These are phyloP conservation scores for Tardiomyces depauwii DNA, from an alignment of 1,139 yeast species.

Conservation along the genomic window DNA sequence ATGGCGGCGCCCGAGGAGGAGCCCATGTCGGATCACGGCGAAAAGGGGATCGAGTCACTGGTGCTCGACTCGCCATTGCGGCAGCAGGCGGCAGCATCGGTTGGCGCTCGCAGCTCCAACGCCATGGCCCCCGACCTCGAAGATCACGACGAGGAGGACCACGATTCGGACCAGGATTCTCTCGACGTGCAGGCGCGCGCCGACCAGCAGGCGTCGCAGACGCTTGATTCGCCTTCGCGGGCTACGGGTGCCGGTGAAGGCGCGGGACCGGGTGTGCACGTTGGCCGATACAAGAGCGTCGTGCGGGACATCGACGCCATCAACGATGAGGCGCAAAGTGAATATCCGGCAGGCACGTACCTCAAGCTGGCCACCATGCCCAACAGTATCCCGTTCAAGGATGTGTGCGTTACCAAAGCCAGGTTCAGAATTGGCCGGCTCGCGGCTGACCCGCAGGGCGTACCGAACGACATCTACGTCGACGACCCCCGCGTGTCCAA, in stretches of 20 bases:
- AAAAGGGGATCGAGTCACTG: not conserved
- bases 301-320: conserved; percentile 14
- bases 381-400: conserved; percentile 31
- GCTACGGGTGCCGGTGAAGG: not conserved
- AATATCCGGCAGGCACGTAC: conserved; percentile 37
- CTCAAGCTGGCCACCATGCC: conserved; percentile 36
- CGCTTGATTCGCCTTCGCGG: not conserved
- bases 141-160: conserved; percentile 2
- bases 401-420: conserved; percentile 35
- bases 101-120: conserved; percentile 10
- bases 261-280: not conserved
- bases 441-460: conserved; percentile 6
- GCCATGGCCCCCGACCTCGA: conserved; percentile 3
- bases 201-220: not conserved
- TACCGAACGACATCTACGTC: conserved; percentile 39
- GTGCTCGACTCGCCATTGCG: not conserved
- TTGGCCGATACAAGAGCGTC: conserved; percentile 5
- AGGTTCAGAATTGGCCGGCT: conserved; percentile 23
- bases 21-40: not conserved
- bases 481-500: conserved; percentile 73
- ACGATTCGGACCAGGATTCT: not conserved
- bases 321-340: conserved; percentile 11
- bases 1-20: not conserved
- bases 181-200: not conserved
- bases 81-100: conserved; percentile 2